Evolutionary conservation across 805 yeast species (phyloP).

Genomic region (Starmerella riodocensis): DNA sequence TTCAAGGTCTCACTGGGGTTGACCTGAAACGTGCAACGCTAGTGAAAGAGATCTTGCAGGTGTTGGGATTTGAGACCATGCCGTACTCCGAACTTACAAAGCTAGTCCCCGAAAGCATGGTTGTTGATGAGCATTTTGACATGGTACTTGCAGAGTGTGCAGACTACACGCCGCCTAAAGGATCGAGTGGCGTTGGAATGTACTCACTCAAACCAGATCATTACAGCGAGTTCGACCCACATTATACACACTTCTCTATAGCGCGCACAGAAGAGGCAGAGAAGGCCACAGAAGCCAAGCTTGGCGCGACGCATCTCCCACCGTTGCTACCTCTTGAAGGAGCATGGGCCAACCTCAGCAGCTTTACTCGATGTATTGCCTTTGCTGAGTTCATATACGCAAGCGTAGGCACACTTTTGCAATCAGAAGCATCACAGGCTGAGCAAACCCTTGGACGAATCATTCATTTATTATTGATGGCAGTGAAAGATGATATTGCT

Average conservation of each 20-base stretch:
- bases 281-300: conserved; percentile 40
- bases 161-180: conserved; percentile 47
- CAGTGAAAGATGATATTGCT: conserved; percentile 32
- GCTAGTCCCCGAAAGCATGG: conserved; percentile 62
- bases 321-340: conserved; percentile 26
- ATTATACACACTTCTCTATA: conserved; percentile 60
- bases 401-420: conserved; percentile 6
- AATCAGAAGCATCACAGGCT: conserved; percentile 26
- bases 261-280: conserved; percentile 79
- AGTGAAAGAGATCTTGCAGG: conserved; percentile 63
- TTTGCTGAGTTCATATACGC: conserved; percentile 22
- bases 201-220: conserved; percentile 52
- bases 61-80: conserved; percentile 62
- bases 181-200: conserved; percentile 44
- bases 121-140: conserved; percentile 63
- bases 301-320: conserved; percentile 43
- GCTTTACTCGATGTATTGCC: conserved; percentile 22
- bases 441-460: conserved; percentile 49
- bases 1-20: conserved; percentile 37
- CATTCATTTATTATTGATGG: conserved; percentile 58
- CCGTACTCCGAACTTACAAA: conserved; percentile 56
- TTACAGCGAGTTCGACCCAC: conserved; percentile 57
- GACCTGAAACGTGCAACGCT: conserved; percentile 41
- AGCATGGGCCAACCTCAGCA: conserved; percentile 24
- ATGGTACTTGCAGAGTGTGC: conserved; percentile 44